Percentiles rank a stretch among this genome's conserved stretches.
These are phyloP conservation scores for Hyphopichia pseudoburtonii DNA, from an alignment of 1,139 yeast species.

Conservation along the genomic window DNA sequence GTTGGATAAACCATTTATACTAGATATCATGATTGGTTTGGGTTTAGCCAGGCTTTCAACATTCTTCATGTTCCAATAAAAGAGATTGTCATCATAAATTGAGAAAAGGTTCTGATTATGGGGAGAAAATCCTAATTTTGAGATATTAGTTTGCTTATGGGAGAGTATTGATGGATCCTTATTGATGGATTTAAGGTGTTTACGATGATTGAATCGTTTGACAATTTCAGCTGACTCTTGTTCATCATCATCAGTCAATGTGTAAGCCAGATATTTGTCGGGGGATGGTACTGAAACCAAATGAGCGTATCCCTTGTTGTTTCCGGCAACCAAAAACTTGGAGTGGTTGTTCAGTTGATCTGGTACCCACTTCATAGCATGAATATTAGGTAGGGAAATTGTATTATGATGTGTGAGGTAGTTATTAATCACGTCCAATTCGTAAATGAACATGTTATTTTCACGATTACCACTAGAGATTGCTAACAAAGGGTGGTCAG, in stretches of 20 bases:
- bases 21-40: conserved; percentile 51
- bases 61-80: conserved; percentile 70
- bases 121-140: conserved; percentile 27
- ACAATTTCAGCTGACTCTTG: conserved; percentile 65
- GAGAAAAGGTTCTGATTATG: conserved; percentile 40
- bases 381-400: conserved; percentile 66
- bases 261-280: conserved; percentile 4
- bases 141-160: conserved; percentile 25
- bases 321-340: conserved; percentile 60
- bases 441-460: conserved; percentile 65
- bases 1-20: conserved; percentile 49
- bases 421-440: conserved; percentile 43
- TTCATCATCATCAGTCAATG: conserved; percentile 16
- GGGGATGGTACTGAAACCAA: conserved; percentile 65
- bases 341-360: conserved; percentile 23
- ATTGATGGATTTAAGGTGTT: conserved; percentile 44
- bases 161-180: conserved; percentile 17
- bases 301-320: conserved; percentile 67
- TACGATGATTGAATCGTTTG: conserved; percentile 71
- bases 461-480: conserved; percentile 58
- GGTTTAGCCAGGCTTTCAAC: conserved; percentile 44
- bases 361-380: conserved; percentile 65
- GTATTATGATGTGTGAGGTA: conserved; percentile 73
- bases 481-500: conserved; percentile 47
- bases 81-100: conserved; percentile 61